A percentile compares a stretch with the other conserved stretches of the same genome.
These are phyloP conservation scores for Oryza meridionalis DNA, from an alignment of 176 grass and related monocot species.

Conservation along the genomic window DNA sequence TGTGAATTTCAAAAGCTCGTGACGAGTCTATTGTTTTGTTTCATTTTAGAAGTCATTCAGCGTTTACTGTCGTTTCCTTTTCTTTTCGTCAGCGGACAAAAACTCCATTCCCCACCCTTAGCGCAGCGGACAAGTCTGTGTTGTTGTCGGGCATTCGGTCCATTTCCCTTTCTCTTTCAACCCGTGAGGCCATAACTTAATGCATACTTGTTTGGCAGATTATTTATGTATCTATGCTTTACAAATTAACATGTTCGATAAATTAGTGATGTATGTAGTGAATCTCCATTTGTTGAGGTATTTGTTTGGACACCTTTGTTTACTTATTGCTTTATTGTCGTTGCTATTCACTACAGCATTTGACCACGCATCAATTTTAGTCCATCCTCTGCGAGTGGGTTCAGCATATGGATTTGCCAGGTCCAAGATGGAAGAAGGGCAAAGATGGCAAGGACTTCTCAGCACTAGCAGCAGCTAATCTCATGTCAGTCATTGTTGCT, in stretches of 20 bases:
- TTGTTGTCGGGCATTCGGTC: too few relatives aligned
- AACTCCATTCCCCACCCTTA: too few relatives aligned
- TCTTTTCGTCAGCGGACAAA: too few relatives aligned
- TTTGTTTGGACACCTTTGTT: neutral
- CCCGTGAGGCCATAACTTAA: too few relatives aligned
- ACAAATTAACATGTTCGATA: neutral
- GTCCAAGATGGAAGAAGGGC: slow-evolving; percentile 59
- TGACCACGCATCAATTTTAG: neutral
- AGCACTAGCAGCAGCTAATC: slow-evolving; percentile 40
- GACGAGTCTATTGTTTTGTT: too few relatives aligned
- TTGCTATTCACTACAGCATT: neutral
- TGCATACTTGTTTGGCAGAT: too few relatives aligned
- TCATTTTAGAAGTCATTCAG: too few relatives aligned
- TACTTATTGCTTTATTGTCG: neutral
- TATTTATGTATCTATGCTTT: neutral
- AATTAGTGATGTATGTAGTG: neutral
- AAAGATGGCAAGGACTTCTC: slow-evolving; percentile 53
- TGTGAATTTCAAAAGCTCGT: too few relatives aligned
- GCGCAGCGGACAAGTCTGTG: too few relatives aligned
- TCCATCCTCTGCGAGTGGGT: neutral
- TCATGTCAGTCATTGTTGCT: slow-evolving; percentile 56
- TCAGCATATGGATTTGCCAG: slow-evolving; percentile 15
- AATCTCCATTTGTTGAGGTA: neutral
- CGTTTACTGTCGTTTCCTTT: too few relatives aligned
- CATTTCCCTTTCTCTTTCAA: too few relatives aligned